Evolutionary conservation across 2,329 filamentous ascomycete species (phyloP).

Genomic region (Paecilomyces variotii): DNA sequence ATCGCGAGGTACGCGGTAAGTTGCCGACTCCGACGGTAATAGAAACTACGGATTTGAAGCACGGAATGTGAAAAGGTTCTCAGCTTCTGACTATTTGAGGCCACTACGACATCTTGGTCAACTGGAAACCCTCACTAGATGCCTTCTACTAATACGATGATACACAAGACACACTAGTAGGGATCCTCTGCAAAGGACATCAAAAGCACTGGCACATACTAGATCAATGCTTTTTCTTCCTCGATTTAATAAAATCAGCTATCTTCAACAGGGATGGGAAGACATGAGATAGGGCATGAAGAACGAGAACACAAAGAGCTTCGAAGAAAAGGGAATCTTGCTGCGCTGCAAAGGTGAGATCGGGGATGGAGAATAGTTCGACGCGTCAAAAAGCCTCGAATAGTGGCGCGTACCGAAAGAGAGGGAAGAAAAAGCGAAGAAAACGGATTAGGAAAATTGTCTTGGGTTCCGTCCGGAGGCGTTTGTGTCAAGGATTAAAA

Average conservation of each 20-base stretch:
- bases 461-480: conserved; percentile 19
- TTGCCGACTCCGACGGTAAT: too few species aligned
- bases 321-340: conserved; percentile 33
- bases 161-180: too few species aligned
- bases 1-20: too few species aligned
- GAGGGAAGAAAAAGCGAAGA: conserved; percentile 10
- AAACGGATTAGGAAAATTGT: conserved; percentile 11
- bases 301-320: conserved; percentile 17
- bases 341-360: conserved; percentile 30
- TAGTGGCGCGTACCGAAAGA: conserved; percentile 10
- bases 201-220: neutral
- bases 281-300: conserved; percentile 8
- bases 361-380: conserved; percentile 18
- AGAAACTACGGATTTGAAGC: too few species aligned
- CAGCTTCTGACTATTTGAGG: too few species aligned
- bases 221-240: neutral
- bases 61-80: too few species aligned
- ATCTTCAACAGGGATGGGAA: conserved; percentile 3
- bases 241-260: neutral
- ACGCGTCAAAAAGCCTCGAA: conserved; percentile 11
- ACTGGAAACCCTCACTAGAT: too few species aligned
- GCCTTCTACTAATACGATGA: too few species aligned
- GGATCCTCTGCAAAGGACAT: too few species aligned
- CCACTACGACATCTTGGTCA: too few species aligned
- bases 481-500: conserved; percentile 23